Percentiles rank a stretch among this genome's conserved stretches.
Conservation (phyloP, 192 early-diverging fungal species). For the Entophlyctis luteolus region DNA sequence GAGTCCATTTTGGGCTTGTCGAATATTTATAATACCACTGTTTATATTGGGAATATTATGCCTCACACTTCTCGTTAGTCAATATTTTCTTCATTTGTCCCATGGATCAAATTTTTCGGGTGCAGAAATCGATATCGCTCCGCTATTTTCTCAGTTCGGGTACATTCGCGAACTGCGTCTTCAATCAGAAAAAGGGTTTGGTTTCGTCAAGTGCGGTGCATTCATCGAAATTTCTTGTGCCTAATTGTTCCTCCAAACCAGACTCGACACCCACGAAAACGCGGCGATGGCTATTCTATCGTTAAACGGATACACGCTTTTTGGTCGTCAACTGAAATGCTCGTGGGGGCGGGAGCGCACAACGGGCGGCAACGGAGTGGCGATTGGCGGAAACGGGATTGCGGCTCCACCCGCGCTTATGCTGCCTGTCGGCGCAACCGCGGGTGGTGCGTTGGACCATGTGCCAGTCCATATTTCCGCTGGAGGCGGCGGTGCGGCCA, state of each 20-base stretch:
- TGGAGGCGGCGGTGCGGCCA: neutral
- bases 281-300: conserved; percentile 84
- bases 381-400: neutral
- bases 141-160: conserved; percentile 75
- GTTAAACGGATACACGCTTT: conserved; percentile 67
- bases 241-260: conserved; percentile 23
- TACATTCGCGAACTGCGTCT: conserved; percentile 74
- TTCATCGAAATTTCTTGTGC: neutral
- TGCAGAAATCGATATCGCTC: conserved; percentile 63
- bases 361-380: conserved; percentile 39
- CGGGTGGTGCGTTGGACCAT: neutral
- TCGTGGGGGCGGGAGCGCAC: conserved; percentile 86
- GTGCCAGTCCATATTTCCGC: neutral
- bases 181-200: conserved; percentile 88
- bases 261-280: conserved; percentile 82
- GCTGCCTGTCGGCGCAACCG: neutral
- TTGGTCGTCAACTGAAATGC: conserved; percentile 61
- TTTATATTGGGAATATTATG: conserved; percentile 85
- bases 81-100: neutral
- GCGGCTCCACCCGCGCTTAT: neutral
- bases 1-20: conserved; percentile 72
- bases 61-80: conserved; percentile 68
- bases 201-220: conserved; percentile 72
- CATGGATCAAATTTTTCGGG: neutral
- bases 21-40: conserved; percentile 78